Evolutionary conservation across 192 early-diverging fungal genomes (phyloP).

Genomic region (Coemansia sp.): DNA sequence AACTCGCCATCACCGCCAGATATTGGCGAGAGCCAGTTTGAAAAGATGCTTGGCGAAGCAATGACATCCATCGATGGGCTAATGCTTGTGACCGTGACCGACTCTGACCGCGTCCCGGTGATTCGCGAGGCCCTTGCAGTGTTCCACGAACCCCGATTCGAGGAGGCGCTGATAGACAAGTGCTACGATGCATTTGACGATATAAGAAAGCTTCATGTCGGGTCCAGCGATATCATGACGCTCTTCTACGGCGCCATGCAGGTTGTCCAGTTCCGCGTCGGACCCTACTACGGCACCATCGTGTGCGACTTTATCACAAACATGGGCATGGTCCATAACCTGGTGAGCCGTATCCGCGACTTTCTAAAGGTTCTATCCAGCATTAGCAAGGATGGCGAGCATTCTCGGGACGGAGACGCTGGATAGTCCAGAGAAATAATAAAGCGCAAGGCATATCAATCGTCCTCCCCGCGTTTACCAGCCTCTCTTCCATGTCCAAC

Average conservation of each 20-base stretch:
- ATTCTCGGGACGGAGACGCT: neutral
- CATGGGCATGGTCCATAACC: constrained; percentile 49
- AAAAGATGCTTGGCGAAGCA: constrained; percentile 43
- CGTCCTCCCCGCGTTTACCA: no score
- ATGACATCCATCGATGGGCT: constrained; percentile 42
- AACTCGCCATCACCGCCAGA: constrained; percentile 13
- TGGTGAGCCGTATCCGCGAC: constrained; percentile 43
- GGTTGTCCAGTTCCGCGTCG: constrained; percentile 53
- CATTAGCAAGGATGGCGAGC: constrained; percentile 23
- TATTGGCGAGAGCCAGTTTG: constrained; percentile 36
- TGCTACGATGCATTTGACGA: constrained; percentile 56
- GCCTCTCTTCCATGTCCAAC: neutral
- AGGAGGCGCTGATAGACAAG: constrained; percentile 47
- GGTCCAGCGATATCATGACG: constrained; percentile 36
- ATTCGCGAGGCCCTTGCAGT: constrained; percentile 43
- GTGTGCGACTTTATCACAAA: constrained; percentile 42
- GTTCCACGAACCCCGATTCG: constrained; percentile 52
- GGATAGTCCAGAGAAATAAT: neutral
- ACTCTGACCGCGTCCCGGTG: constrained; percentile 31
- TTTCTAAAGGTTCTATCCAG: constrained; percentile 29
- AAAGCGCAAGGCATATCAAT: no score
- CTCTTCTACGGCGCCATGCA: constrained; percentile 48
- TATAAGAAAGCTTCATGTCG: constrained; percentile 44
- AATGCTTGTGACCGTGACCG: constrained; percentile 49
- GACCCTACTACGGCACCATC: constrained; percentile 50